Evolutionary conservation across 768 basidiomycete species (phyloP).

Genomic region (Phaffia australis): DNA sequence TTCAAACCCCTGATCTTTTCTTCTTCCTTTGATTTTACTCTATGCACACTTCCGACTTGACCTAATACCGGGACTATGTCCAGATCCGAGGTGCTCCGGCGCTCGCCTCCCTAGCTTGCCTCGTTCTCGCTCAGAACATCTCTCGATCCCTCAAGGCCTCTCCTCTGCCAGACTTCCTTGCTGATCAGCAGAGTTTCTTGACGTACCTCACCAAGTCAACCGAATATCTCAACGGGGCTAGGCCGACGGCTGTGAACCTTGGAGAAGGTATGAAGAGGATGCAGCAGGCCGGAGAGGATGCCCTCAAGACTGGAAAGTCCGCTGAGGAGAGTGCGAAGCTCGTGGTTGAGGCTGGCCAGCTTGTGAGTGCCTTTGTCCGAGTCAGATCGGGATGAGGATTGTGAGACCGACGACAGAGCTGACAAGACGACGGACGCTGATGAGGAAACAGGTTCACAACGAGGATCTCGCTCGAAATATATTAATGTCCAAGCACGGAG

Average conservation of each 20-base stretch:
- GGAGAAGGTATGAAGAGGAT: slow-evolving; percentile 72
- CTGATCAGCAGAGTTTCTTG: slow-evolving; percentile 47
- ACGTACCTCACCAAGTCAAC: slow-evolving; percentile 52
- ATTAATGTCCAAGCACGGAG: slow-evolving; percentile 72
- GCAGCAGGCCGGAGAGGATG: slow-evolving; percentile 36
- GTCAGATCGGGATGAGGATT: too few relatives aligned
- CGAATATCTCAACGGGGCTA: slow-evolving; percentile 65
- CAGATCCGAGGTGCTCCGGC: slow-evolving; percentile 87
- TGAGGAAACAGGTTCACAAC: slow-evolving; percentile 46
- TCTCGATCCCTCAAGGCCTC: slow-evolving; percentile 45
- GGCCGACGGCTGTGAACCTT: slow-evolving; percentile 96
- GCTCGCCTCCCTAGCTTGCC: slow-evolving; percentile 80
- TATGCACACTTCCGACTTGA: neutral
- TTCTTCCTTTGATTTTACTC: neutral
- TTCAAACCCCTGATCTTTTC: neutral
- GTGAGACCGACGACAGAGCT: neutral
- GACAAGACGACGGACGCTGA: neutral
- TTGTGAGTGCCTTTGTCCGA: slow-evolving; percentile 30
- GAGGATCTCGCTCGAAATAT: slow-evolving; percentile 83
- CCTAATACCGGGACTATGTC: neutral
- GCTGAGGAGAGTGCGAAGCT: slow-evolving; percentile 41
- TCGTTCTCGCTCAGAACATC: slow-evolving; percentile 60
- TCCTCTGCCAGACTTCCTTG: slow-evolving; percentile 50
- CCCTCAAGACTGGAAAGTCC: slow-evolving; percentile 16
- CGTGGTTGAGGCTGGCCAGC: slow-evolving; percentile 58